Evolutionary conservation across 805 yeast genomes (phyloP), one percentile per base, ranked within the genome.

Genomic region (Candida arabinofermentans): DNA sequence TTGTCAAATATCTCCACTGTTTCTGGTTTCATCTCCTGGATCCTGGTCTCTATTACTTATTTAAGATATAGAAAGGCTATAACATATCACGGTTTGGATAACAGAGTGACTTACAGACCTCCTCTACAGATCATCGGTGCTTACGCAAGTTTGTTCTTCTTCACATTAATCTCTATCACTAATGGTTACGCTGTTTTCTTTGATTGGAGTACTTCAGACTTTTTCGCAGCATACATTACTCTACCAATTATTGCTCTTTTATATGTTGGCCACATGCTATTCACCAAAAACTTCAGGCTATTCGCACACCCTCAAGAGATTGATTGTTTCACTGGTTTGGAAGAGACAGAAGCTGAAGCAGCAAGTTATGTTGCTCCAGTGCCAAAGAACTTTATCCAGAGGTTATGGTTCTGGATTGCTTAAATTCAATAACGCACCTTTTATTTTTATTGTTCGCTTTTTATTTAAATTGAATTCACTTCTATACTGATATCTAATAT

Each of bases 11-110:
- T 81, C 47, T 71, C 81, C 27, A 80, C 86, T 27, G 74, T 81
- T 41, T 77, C 85, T 4, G 86, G 86, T 10, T 81, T 81, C 59
- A 57, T 81, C 34, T 74, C 83, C 22, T 81, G 86, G 87, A 59
- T 78, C 34, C 65, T 72, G 40, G 71, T 76, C 26, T 59, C 74
- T 30, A 58, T 70, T 29, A 75, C 83, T 8, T 79, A 79, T 56
- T 43, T 78, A 29, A 69, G 86, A 61, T 81, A 77, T 72, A 77
- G 86, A 64, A 76, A 74, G 54, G 90, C 86, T 10, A 70, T 83
- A 35, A 50, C 54, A 4, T 74, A 58, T 64, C 78, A 82, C 53
- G 66, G 66, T 29, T 59, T 82, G 37, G 61, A 64, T 44, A 79
- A 77, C 38, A 72, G 85, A 55, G 69, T 78, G 26, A 77, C 86